Evolutionary conservation across 1,284 basidiomycete species (phyloP), one percentile per base, ranked within the genome.

Genomic region (Caloboletus firmus): DNA sequence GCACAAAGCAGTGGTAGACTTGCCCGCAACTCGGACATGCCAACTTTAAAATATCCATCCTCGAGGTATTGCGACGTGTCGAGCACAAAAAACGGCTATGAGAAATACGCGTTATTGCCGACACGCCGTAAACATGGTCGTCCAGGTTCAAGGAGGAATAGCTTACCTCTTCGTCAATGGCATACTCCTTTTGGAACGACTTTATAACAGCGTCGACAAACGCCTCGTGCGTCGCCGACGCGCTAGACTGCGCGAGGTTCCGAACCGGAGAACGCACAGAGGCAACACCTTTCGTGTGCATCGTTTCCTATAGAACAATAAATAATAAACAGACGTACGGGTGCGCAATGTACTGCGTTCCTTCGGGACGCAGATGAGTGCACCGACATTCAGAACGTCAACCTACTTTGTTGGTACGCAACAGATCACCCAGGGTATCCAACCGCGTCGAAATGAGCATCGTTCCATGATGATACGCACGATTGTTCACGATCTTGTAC

Each of bases 391-490:
- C 26, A 0, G 37, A 24, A 65, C 28, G 37, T 37, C 47, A 15
- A 68, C 76, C 48, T 57, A 91, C 94, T 71, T 92, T 90, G 52
- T 83, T 79, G 0, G 84, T 81, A 24, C 77, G 82, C 43, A 98
- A 76, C 11, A 93, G 74, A 49, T 87, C 81, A 0, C 91, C 89
- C 1, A 96, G 76, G 10, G 82, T 79, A 34, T 81, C 76, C 22
- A 97, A 79, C 45, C 81, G 76, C 5, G 93, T 91, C 13, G 91
- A 88, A 30, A 99, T 90, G 28, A 99, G 82, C 96, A 99, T 98
- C n/a, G 96, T 99, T 0, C 97, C 97, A 67, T 99, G 97, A 66
- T 99, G 96, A 73, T 98, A 99, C 1, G 95, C 94, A 17, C 97
- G 79, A 56, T 86, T 84, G 61, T 86, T 91, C 37, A 91, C 90